Percentiles rank a stretch among this genome's conserved stretches.
Evolutionary conservation across 164 flowering plant genomes (phyloP).

Genomic region (Vitis labrusca): DNA sequence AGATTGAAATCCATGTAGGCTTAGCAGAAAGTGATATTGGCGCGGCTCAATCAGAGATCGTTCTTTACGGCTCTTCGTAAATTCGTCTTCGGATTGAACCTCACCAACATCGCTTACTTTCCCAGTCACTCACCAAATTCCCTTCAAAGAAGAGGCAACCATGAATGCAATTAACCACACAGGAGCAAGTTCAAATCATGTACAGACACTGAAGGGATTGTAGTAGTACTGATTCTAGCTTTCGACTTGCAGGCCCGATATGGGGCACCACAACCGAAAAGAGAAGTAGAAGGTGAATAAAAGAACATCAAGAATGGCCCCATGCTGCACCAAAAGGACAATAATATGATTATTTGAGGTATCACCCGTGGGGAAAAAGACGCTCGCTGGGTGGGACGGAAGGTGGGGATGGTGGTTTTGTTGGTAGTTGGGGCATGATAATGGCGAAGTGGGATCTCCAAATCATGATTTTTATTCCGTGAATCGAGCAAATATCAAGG

Average conservation of each 20-base stretch:
- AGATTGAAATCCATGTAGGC: neutral
- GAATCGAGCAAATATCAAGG: neutral
- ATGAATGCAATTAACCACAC: neutral
- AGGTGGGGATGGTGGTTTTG: constrained; percentile 17
- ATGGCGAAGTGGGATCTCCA: constrained; percentile 22
- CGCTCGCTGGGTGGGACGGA: constrained; percentile 9
- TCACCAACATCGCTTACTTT: constrained; percentile 94
- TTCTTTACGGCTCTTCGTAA: constrained; percentile 39
- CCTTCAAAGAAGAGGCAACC: neutral
- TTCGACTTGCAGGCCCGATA: constrained; percentile 4
- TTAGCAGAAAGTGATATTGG: constrained; percentile 91
- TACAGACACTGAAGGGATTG: neutral
- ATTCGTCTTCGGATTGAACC: constrained; percentile 97
- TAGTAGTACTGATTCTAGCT: neutral
- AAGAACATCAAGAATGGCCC: constrained; percentile 5
- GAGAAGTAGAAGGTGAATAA: constrained; percentile 7
- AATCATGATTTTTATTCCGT: constrained; percentile 17
- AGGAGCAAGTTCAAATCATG: too few relatives aligned
- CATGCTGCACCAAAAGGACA: constrained; percentile 11
- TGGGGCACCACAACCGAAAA: constrained; percentile 14
- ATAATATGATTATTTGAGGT: constrained; percentile 10
- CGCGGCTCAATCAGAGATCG: constrained; percentile 99
- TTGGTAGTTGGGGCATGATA: constrained; percentile 8
- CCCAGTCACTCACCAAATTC: constrained; percentile 8
- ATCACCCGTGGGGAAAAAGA: constrained; percentile 12